These are phyloP conservation scores for Xylaria arbuscula DNA, from an alignment of 2,329 filamentous ascomycete species.

Conservation along the genomic window DNA sequence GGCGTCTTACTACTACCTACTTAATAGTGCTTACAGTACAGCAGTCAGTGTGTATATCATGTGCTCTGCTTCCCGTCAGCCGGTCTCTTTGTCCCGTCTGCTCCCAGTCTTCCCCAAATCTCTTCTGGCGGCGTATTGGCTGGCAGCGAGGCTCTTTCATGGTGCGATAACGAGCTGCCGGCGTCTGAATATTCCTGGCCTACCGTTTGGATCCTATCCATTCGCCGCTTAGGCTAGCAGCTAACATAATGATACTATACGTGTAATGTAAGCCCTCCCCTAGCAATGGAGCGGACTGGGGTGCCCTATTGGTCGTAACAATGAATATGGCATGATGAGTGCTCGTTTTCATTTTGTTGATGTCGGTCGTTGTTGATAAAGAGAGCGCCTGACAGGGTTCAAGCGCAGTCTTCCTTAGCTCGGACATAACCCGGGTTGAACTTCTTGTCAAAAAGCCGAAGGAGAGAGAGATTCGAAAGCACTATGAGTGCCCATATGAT, in stretches of 20 bases:
- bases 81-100: slow-evolving; percentile 21
- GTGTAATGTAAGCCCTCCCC: not conserved
- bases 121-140: slow-evolving; percentile 20
- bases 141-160: slow-evolving; percentile 8
- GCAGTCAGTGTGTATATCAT: too few species aligned
- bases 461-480: not conserved
- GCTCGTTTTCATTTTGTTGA: slow-evolving; percentile 18
- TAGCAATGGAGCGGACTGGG: not conserved
- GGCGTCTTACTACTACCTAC: not conserved
- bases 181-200: slow-evolving; percentile 6
- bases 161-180: slow-evolving; percentile 13
- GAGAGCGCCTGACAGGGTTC: not conserved
- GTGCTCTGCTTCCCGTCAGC: slow-evolving; percentile 22
- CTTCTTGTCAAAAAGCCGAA: too few species aligned
- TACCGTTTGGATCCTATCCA: slow-evolving; percentile 26
- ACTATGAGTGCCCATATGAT: not conserved
- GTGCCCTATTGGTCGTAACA: slow-evolving; percentile 26
- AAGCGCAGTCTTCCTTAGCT: not conserved
- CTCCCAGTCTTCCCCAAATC: not conserved
- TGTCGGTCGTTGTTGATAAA: not conserved
- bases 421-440: too few species aligned
- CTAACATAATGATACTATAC: slow-evolving; percentile 8
- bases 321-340: slow-evolving; percentile 21
- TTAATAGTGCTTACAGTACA: not conserved
- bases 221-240: slow-evolving; percentile 11